Conservation (phyloP, 129 eudicot genomes). For the Rutidosis leptorrhynchoides region DNA sequence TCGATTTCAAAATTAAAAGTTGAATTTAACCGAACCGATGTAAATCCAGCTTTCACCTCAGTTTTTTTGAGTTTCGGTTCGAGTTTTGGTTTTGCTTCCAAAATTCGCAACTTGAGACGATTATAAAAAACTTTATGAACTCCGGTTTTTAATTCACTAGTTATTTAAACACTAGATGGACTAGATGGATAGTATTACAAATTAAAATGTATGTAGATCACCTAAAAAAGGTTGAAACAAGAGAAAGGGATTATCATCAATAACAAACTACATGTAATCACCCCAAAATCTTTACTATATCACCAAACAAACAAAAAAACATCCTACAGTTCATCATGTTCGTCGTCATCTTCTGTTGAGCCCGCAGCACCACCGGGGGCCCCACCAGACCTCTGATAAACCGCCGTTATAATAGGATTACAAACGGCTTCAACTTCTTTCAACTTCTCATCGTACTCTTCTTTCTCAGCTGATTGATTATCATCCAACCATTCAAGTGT, state of each 20-base stretch:
- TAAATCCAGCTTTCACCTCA: no score
- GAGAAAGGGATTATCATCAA: slow-evolving; percentile 18
- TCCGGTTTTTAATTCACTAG: no score
- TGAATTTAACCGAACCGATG: no score
- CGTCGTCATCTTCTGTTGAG: slow-evolving; percentile 51
- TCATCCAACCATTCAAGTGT: slow-evolving; percentile 86
- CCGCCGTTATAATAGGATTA: slow-evolving; percentile 71
- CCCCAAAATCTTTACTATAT: slow-evolving; percentile 21
- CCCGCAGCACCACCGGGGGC: slow-evolving; percentile 47
- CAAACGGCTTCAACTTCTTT: slow-evolving; percentile 80
- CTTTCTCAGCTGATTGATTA: slow-evolving; percentile 76
- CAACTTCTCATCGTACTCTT: slow-evolving; percentile 77
- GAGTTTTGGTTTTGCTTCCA: no score
- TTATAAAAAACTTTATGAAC: no score
- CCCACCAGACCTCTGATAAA: slow-evolving; percentile 72
- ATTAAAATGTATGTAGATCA: slow-evolving; percentile 12
- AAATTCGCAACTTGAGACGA: no score
- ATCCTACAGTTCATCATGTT: slow-evolving; percentile 61
- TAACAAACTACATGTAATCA: background rate
- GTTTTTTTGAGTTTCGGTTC: no score
- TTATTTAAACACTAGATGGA: no score
- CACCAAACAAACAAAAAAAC: slow-evolving; percentile 2
- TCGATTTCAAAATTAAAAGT: no score
- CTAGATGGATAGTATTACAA: slow-evolving; percentile 21
- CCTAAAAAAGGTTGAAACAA: slow-evolving; percentile 7